Conservation (phyloP, 768 basidiomycete genomes). For the Baorangia bicolor region DNA sequence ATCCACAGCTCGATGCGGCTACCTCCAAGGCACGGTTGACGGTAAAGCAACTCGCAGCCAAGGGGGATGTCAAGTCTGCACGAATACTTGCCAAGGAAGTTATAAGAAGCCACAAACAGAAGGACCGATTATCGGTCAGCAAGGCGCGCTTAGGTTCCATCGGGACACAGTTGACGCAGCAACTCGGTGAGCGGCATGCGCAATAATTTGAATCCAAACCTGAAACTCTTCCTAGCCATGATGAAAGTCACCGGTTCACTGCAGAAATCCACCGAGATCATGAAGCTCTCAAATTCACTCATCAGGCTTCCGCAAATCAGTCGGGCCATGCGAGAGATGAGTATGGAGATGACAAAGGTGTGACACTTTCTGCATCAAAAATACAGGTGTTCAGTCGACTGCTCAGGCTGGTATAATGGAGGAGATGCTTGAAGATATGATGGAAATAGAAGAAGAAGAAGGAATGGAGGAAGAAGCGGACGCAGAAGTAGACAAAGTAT, state of each 20-base stretch:
- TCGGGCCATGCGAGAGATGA: conserved; percentile 95
- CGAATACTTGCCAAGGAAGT: conserved; percentile 91
- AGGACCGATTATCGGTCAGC: conserved; percentile 85
- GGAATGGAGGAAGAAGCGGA: conserved; percentile 97
- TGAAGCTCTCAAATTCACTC: conserved; percentile 94
- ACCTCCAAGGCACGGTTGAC: conserved; percentile 74
- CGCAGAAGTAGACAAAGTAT: conserved; percentile 93
- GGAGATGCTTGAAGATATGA: conserved; percentile 94
- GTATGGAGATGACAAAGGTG: conserved; percentile 99
- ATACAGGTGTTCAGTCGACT: conserved; percentile 4
- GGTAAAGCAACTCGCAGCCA: conserved; percentile 86
- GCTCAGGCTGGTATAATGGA: conserved; percentile 94
- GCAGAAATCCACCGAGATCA: conserved; percentile 97
- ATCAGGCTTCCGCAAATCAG: conserved; percentile 91
- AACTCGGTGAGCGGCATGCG: conserved; percentile 66
- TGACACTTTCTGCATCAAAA: conserved; percentile 10
- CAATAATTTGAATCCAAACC: background rate
- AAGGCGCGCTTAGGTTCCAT: conserved; percentile 94
- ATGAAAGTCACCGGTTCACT: conserved; percentile 95
- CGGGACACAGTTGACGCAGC: conserved; percentile 83
- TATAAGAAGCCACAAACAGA: conserved; percentile 93
- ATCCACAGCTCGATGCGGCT: conserved; percentile 71
- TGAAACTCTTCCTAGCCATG: conserved; percentile 61
- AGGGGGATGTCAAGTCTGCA: conserved; percentile 91
- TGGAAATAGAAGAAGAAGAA: conserved; percentile 91